These are phyloP conservation scores for Pezicula carpinea DNA, from an alignment of 2,329 filamentous ascomycete species.

Conservation along the genomic window DNA sequence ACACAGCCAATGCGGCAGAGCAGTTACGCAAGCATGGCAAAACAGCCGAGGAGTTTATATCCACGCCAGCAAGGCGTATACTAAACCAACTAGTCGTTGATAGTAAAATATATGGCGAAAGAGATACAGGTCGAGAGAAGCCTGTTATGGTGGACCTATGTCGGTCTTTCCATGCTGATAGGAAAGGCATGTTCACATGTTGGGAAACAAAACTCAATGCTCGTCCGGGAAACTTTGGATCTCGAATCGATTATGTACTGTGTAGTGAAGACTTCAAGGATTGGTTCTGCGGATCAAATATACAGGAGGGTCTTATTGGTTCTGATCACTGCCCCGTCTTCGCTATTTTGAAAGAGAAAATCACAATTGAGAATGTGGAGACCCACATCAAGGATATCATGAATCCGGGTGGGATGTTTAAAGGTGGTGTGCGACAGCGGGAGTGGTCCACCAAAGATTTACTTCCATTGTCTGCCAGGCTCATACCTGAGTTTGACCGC, in stretches of 20 bases:
- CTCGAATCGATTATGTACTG: conserved; percentile 89
- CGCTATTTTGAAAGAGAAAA: conserved; percentile 61
- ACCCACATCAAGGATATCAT: conserved; percentile 65
- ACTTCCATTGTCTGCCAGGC: conserved; percentile 71
- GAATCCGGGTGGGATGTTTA: conserved; percentile 70
- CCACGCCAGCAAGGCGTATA: conserved; percentile 65
- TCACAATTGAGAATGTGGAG: conserved; percentile 45
- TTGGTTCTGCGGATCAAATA: conserved; percentile 79
- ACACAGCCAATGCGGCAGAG: conserved; percentile 72
- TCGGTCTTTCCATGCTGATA: conserved; percentile 72
- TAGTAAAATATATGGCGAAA: conserved; percentile 61
- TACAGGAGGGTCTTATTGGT: conserved; percentile 89
- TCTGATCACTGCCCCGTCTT: conserved; percentile 97
- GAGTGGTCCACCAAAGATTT: conserved; percentile 65
- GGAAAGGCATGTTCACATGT: conserved; percentile 91
- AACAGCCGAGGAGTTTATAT: conserved; percentile 67
- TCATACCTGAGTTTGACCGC: conserved; percentile 84
- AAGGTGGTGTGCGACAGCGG: conserved; percentile 57
- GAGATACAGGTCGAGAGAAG: conserved; percentile 64
- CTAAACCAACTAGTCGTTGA: conserved; percentile 82
- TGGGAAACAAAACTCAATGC: conserved; percentile 95
- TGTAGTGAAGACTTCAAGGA: conserved; percentile 73
- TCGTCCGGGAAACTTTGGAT: conserved; percentile 90
- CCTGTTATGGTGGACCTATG: conserved; percentile 81
- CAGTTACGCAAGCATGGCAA: conserved; percentile 65